Evolutionary conservation across 192 early-diverging fungal species (phyloP).

Genomic region (Rhizoclosmatium sp.): DNA sequence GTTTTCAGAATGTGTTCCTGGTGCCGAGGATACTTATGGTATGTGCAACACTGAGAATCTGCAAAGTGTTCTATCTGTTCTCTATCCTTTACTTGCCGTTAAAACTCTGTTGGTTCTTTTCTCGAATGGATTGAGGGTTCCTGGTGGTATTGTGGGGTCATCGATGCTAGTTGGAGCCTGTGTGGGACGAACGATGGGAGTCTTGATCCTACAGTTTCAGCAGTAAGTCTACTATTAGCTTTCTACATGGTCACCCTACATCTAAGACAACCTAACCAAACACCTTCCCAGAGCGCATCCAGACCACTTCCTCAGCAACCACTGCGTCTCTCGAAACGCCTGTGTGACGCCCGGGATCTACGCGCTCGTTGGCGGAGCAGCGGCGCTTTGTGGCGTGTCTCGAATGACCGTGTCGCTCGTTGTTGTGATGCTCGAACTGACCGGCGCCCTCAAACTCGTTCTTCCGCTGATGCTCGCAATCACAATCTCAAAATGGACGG

Average conservation of each 20-base stretch:
- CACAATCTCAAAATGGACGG: slow-evolving; percentile 66
- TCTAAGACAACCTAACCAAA: too few relatives aligned
- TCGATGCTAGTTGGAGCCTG: slow-evolving; percentile 89
- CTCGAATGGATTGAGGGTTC: slow-evolving; percentile 66
- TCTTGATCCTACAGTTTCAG: slow-evolving; percentile 66
- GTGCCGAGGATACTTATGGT: slow-evolving; percentile 33
- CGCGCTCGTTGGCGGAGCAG: slow-evolving; percentile 90
- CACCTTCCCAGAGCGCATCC: slow-evolving; percentile 53
- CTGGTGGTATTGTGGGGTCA: slow-evolving; percentile 90
- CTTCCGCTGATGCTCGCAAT: slow-evolving; percentile 52
- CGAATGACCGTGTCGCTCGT: slow-evolving; percentile 84
- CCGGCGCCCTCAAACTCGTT: slow-evolving; percentile 85
- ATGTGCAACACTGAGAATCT: slow-evolving; percentile 25
- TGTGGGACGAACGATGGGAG: slow-evolving; percentile 83
- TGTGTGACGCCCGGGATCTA: slow-evolving; percentile 88
- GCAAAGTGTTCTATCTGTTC: slow-evolving; percentile 19
- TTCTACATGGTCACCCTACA: not conserved
- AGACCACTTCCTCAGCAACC: slow-evolving; percentile 54
- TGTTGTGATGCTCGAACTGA: slow-evolving; percentile 95
- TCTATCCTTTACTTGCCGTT: slow-evolving; percentile 15
- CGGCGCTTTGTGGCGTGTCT: slow-evolving; percentile 81
- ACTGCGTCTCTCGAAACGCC: slow-evolving; percentile 73
- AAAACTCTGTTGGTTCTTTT: slow-evolving; percentile 43
- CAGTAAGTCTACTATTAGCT: slow-evolving; percentile 8
- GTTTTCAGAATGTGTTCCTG: slow-evolving; percentile 47